Evolutionary conservation across 768 basidiomycete species (phyloP).

Genomic region (Zangia roseola): DNA sequence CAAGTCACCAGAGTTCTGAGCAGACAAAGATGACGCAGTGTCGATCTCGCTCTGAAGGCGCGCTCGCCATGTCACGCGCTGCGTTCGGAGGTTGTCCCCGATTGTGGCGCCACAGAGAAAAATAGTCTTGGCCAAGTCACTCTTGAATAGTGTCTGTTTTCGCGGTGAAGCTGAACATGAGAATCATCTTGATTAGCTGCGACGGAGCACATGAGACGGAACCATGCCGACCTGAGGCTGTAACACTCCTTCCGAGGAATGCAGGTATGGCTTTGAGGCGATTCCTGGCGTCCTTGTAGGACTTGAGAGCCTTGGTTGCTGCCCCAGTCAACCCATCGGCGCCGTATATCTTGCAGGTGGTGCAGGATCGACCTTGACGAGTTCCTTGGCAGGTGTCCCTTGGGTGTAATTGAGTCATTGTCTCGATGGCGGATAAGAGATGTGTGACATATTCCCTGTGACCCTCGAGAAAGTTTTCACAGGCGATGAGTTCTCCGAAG

Average conservation of each 20-base stretch:
- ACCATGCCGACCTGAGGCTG: background rate
- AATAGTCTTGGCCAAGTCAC: slow-evolving; percentile 3
- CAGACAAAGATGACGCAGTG: background rate
- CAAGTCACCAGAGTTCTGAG: background rate
- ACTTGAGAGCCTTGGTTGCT: slow-evolving; percentile 1
- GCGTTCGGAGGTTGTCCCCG: slow-evolving; percentile 16
- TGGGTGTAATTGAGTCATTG: background rate
- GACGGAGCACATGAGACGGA: background rate
- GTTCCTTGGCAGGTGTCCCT: background rate
- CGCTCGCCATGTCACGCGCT: slow-evolving; percentile 11
- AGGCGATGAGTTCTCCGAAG: slow-evolving; percentile 10
- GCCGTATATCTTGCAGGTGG: slow-evolving; percentile 12
- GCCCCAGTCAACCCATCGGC: slow-evolving; percentile 8
- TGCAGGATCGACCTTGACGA: background rate
- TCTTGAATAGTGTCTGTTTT: slow-evolving; percentile 6
- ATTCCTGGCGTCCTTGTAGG: slow-evolving; percentile 1
- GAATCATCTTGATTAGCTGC: background rate
- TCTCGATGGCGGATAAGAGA: slow-evolving; percentile 12
- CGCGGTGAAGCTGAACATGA: background rate
- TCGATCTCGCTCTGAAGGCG: slow-evolving; percentile 11
- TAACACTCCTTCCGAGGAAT: slow-evolving; percentile 1
- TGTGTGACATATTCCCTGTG: slow-evolving; percentile 8
- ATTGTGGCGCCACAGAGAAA: slow-evolving; percentile 5
- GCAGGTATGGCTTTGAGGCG: slow-evolving; percentile 5
- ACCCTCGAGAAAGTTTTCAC: slow-evolving; percentile 13